Conservation (phyloP, 768 basidiomycete species). For the Pulveroboletus frians region DNA sequence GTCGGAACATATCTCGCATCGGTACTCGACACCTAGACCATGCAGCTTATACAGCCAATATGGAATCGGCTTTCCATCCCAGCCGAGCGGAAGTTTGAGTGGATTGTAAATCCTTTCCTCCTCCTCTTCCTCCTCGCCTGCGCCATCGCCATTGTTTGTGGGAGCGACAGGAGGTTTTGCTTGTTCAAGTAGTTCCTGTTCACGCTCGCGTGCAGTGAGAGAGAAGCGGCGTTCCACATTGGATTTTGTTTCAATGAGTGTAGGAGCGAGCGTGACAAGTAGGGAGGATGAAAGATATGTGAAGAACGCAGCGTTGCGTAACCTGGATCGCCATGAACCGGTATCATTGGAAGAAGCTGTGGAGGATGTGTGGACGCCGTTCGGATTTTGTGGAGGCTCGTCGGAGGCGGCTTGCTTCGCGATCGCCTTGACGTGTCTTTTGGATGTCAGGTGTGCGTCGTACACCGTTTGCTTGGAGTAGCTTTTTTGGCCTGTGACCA, state of each 20-base stretch:
- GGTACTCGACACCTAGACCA: constrained; percentile 95
- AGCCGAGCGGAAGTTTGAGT: constrained; percentile 90
- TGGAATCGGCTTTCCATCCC: constrained; percentile 99
- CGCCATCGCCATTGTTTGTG: constrained; percentile 39
- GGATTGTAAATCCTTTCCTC: constrained; percentile 98
- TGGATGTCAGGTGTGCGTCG: constrained; percentile 91
- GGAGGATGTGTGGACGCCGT: constrained; percentile 24
- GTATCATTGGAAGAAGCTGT: constrained; percentile 32
- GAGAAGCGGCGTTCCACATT: constrained; percentile 97
- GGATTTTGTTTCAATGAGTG: constrained; percentile 84
- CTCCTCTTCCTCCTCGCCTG: constrained; percentile 82
- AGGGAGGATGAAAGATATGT: constrained; percentile 69
- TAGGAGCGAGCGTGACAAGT: constrained; percentile 55
- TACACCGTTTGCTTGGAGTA: constrained; percentile 98
- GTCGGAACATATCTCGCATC: constrained; percentile 96
- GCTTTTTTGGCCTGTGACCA: constrained; percentile 73
- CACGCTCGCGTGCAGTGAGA: constrained; percentile 94
- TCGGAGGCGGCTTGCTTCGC: constrained; percentile 57
- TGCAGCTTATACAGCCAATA: constrained; percentile 99
- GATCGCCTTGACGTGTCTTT: constrained; percentile 92
- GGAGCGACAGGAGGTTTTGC: constrained; percentile 45
- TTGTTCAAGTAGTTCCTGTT: constrained; percentile 84
- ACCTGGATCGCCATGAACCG: constrained; percentile 39
- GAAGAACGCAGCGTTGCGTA: constrained; percentile 61
- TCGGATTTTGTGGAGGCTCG: constrained; percentile 32